Base-by-base conservation (phyloP, 2,329 filamentous ascomycete genomes). In the Pleomassaria siparia region DNA sequence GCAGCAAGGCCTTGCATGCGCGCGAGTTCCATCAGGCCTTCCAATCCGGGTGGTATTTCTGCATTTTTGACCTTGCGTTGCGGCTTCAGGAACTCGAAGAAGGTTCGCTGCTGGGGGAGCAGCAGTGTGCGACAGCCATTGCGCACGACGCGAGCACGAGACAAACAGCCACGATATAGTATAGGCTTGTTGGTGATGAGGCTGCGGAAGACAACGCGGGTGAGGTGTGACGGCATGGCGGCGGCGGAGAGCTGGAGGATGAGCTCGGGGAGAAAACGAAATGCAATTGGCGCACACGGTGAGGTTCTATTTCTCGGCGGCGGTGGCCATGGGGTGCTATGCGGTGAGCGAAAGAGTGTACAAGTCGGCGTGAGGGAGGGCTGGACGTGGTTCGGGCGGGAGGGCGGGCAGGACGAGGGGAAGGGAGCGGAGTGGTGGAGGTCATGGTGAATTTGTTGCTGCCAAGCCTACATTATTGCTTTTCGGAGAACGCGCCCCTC, bases 11-110 rank as follows among this genome's bases (percentile, higher is more conserved):
- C 77, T 56, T 85, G 74, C 50, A 83, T 80, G 56, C 82, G 81
- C 43, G 81, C 76, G 67, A 89, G 80, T 49, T 88, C 80, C 59
- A 88, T 80, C 73, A 96, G 82, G 13, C 80, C 80, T 54, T 84
- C 82, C 61, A 91, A 81, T 44, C 90, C 91, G 0, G 83, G 87
- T 60, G 84, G 87, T 50, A 85, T 74, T 58, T 84, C 79, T 42
- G 84, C 76, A 18, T 82, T 76, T 66, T 83, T 85, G 35, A 84
- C 71, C 49, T 67, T 67, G 45, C 82, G 77, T 15, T 83, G 79
- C 9, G 82, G 73, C 58, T 84, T 83, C 53, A 88, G 80, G 39
- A 90, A 73, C 21, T 79, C 78, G 59, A 91, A 78, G 48, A 91
- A 83, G 3, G 79, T 79, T 53, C 85, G 75, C 40, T 75, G 71